Evolutionary conservation across 495 filamentous ascomycete genomes (phyloP), one percentile per base, ranked within the genome.

Genomic region (Tetracladium setigerum): DNA sequence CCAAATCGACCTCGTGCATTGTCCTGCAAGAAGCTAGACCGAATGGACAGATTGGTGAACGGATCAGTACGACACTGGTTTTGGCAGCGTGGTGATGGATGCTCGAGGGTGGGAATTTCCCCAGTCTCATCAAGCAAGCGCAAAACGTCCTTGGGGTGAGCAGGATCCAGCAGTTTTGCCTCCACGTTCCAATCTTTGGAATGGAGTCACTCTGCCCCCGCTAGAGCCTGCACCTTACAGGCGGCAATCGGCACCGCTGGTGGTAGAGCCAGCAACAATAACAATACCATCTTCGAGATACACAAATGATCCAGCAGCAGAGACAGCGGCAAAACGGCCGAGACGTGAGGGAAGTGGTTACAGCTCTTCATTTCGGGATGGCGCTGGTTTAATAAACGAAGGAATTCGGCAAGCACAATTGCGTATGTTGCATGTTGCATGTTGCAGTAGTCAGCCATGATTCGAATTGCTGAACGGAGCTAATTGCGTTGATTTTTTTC

Each of bases 91-190:
- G 56, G 56, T 54, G 42, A 59, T 59, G 56, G 56, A 54, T 48
- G 55, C 48, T 52, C 51, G 44, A 48, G 55, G 46, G 44, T 34
- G 48, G 48, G 48, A 54, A 15, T 30, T 46, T 33, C 51, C 55
- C 33, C 56, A 52, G 35, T 53, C 38, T 33, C 44, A 33, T 35
- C 52, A 46, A 34, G 13, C 46, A 19, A 47, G 41, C 40, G 50
- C 53, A 43, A 59, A 59, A 38, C 48, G 56, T 8, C 56, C 56
- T 41, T 59, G 56, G 56, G 52, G 55, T 15, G 56, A 53, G 32
- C 46, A 50, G 7, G 22, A 27, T 27, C 22, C 22, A 27, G 41
- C 14, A 32, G 24, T 31, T 16, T 30, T 49, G 14, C 13, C 37
- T 38, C 48, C 24, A 35, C 14, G 14, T 5, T n/a, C 30, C 1